phyloP scores from a whole-genome alignment of 2,329 filamentous ascomycete species.

The Lasiodiplodia sp. region DNA sequence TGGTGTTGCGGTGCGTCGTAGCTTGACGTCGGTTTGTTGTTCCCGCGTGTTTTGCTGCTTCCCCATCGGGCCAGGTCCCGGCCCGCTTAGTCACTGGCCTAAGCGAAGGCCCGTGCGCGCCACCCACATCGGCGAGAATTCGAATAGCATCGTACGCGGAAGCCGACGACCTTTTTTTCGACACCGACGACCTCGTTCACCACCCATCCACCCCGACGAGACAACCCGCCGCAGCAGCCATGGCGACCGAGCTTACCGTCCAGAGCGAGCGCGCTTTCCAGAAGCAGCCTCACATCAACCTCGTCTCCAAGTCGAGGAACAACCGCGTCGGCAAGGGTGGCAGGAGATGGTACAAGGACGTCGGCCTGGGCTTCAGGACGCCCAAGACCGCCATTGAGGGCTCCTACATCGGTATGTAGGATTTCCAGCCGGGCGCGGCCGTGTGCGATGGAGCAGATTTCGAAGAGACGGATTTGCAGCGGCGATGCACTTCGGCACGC shows the following conservation, averaged over 20 bases:
- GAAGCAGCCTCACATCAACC: constrained; percentile 99
- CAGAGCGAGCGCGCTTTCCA: constrained; percentile 99
- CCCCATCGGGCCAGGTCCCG: constrained; percentile 21
- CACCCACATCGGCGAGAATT: constrained; percentile 28
- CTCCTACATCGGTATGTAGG: constrained; percentile 90
- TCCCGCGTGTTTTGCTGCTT: constrained; percentile 29
- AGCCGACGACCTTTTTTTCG: constrained; percentile 25
- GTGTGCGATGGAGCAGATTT: neutral
- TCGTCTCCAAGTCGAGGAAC: constrained; percentile 90
- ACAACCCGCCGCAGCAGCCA: constrained; percentile 44
- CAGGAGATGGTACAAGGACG: constrained; percentile 99
- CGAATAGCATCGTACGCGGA: neutral
- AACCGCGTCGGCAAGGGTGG: constrained; percentile 87
- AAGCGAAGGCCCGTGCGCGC: constrained; percentile 27
- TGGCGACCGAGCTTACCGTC: constrained; percentile 66
- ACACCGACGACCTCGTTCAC: constrained; percentile 31
- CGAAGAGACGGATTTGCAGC: constrained; percentile 16
- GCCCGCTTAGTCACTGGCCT: constrained; percentile 17
- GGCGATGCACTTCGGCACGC: constrained; percentile 5
- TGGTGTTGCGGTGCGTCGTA: constrained; percentile 5
- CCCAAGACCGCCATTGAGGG: constrained; percentile 99
- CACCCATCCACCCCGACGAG: constrained; percentile 22
- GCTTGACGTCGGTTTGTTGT: constrained; percentile 29
- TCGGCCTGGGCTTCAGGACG: constrained; percentile 98
- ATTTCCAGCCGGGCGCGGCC: constrained; percentile 5